phyloP scores from a whole-genome alignment of 331 rosid genomes.

The Prunus yedoensis region DNA sequence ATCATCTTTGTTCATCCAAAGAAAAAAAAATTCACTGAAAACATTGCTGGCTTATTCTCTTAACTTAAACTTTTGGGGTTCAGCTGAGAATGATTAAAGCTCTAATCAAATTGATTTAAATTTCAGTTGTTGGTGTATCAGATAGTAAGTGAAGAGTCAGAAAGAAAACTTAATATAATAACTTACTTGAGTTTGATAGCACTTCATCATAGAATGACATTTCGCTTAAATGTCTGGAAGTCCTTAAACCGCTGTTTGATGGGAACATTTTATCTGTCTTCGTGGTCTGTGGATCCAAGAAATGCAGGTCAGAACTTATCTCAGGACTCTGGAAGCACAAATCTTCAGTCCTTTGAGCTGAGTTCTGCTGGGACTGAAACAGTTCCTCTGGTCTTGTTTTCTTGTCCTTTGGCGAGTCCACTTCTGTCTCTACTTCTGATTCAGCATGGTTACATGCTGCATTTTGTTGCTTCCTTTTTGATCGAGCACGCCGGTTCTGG shows the following conservation, averaged over 20 bases:
- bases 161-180: not conserved
- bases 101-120: not conserved
- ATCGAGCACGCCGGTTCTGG: constrained; percentile 94
- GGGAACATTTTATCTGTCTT: constrained; percentile 53
- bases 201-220: constrained; percentile 65
- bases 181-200: constrained; percentile 60
- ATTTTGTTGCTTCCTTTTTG: constrained; percentile 82
- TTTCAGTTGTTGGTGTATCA: not conserved
- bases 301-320: constrained; percentile 60
- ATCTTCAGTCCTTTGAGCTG: constrained; percentile 49
- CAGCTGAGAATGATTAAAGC: too few species aligned
- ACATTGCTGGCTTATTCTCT: not conserved
- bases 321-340: constrained; percentile 71
- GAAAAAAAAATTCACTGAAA: not conserved
- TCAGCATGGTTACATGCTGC: constrained; percentile 43
- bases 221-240: constrained; percentile 45
- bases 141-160: not conserved
- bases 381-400: constrained; percentile 64
- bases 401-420: constrained; percentile 82
- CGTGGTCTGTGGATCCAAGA: constrained; percentile 52
- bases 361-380: constrained; percentile 52
- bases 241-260: constrained; percentile 49
- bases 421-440: constrained; percentile 76
- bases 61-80: not conserved
- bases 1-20: not conserved